phyloP scores from a whole-genome alignment of 352 stramenopile species.

The Phytophthora hibernalis region DNA sequence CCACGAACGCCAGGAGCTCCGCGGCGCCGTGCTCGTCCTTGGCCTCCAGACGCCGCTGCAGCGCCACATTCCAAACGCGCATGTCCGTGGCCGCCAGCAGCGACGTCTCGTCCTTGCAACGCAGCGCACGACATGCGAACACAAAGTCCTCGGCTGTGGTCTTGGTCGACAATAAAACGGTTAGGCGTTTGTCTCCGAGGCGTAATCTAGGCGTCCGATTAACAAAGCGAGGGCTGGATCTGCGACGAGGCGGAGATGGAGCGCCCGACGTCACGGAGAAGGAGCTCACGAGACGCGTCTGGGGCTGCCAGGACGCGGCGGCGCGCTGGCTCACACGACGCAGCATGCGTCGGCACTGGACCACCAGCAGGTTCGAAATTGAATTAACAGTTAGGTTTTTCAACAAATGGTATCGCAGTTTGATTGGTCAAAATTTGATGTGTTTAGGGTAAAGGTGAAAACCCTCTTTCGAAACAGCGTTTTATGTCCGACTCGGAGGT shows the following conservation, averaged over 20 bases:
- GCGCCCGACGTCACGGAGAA: conserved; percentile 1
- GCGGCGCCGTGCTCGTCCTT: conserved; percentile 55
- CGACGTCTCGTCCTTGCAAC: conserved; percentile 45
- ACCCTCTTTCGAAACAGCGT: too few relatives aligned
- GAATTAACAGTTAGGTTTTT: too few relatives aligned
- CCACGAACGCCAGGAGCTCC: conserved; percentile 60
- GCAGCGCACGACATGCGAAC: conserved; percentile 44
- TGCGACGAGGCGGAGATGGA: not conserved
- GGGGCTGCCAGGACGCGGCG: conserved; percentile 12
- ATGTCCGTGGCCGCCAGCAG: conserved; percentile 59
- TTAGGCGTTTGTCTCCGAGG: conserved; percentile 41
- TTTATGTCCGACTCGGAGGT: too few relatives aligned
- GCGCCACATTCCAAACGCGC: conserved; percentile 63
- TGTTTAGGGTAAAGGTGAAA: too few relatives aligned
- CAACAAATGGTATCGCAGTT: too few relatives aligned
- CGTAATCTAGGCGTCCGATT: conserved; percentile 25
- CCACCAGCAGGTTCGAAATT: conserved; percentile 16
- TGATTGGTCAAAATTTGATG: too few relatives aligned
- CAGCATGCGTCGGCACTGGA: conserved; percentile 27
- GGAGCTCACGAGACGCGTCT: not conserved
- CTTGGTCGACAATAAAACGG: conserved; percentile 43
- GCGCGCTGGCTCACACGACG: conserved; percentile 26
- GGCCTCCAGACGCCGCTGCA: conserved; percentile 58
- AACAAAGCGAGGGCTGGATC: not conserved
- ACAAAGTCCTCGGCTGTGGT: conserved; percentile 44